These are phyloP conservation scores for Dovyalis caffra DNA, from an alignment of 345 rosid species.

Conservation along the genomic window DNA sequence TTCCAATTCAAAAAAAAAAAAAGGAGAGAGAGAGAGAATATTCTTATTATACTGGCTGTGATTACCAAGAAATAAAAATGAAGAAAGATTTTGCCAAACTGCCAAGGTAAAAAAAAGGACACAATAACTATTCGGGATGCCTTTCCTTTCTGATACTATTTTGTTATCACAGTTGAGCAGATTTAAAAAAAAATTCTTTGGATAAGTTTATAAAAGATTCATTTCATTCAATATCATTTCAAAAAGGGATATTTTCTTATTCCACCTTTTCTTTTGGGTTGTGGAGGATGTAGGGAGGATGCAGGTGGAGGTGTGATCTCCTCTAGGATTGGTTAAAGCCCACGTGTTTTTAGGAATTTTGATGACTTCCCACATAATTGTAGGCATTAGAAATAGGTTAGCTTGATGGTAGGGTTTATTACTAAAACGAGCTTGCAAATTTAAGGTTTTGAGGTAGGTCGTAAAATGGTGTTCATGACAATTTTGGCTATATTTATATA, in stretches of 20 bases:
- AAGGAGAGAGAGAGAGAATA: too few relatives aligned
- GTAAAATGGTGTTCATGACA: background rate
- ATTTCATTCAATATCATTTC: background rate
- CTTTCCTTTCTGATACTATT: background rate
- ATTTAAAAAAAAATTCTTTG: background rate
- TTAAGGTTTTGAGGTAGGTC: background rate
- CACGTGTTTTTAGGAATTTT: background rate
- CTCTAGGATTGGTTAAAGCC: background rate
- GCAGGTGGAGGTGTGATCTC: background rate
- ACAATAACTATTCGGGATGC: background rate
- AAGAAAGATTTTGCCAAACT: background rate
- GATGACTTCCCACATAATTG: background rate
- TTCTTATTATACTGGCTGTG: background rate
- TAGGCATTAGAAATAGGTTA: background rate
- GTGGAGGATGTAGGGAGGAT: background rate
- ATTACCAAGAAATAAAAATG: background rate
- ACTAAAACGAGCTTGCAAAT: background rate
- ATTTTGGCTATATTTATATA: background rate
- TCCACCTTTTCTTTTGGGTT: background rate
- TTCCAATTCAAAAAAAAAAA: too few relatives aligned
- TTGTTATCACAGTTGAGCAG: background rate
- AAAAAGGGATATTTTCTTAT: background rate
- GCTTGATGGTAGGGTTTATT: background rate
- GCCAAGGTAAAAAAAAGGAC: background rate
- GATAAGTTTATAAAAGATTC: background rate